Evolutionary conservation across 495 filamentous ascomycete species (phyloP), one percentile per base, ranked within the genome.

Genomic region (Podospora bellae-mahoneyi): DNA sequence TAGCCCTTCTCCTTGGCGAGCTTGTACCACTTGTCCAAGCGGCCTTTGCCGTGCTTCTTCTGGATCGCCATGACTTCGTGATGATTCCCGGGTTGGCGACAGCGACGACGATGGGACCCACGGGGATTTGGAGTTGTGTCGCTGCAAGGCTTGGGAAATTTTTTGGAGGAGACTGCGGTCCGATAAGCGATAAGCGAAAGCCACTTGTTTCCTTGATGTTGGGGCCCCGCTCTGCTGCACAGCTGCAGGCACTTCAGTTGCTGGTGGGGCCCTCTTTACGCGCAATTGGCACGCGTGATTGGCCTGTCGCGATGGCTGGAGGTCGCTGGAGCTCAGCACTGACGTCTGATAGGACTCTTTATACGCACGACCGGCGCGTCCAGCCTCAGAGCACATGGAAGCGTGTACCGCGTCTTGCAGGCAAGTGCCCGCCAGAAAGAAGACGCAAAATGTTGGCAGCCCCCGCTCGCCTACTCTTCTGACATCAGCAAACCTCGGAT

Each of bases 1-100:
- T 99, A 99, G 64, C 96, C 95, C 81, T 98, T 98, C 78, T 99
- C 95, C 78, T 98, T 98, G 68, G 95, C 96, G 69, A 99, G 76
- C 68, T 78, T 80, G 71, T 85, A 86, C 93, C 93, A 98, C 83
- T 98, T 97, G 84, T 99, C 95, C 68, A 99, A 88, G 86, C 95
- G 94, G 78, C 95, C 95, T 86, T 99, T 99, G 83, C 93, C 95
- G 80, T 97, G 91, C 87, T 99, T 99, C 85, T 99, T 99, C 77
- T 98, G 95, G 72, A 97, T 94, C 73, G 91, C 94, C 95, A 99
- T 99, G 72, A 53, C 71, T 72, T 64, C 72, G 74, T 48, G 56
- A 64, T 64, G 30, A 66, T 70, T 61, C 67, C 53, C 61, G 16
- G 10, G 64, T 34, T 70, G 58, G 64, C 64, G 65, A 68, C 59